Conservation (phyloP, 768 basidiomycete species). For the Amanita polypyramis region DNA sequence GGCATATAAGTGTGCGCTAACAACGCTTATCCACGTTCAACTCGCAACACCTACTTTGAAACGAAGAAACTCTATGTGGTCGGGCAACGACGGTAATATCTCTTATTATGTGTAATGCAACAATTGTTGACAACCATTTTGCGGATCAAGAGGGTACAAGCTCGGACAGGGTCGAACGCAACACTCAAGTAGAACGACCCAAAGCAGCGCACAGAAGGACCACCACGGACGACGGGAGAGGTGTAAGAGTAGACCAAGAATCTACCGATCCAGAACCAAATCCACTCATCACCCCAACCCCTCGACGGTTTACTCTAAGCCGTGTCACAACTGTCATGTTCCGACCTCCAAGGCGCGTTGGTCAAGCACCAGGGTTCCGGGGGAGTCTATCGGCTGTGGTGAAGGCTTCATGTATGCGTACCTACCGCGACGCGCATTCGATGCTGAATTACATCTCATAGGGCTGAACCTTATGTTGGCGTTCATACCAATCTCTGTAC, state of each 20-base stretch:
- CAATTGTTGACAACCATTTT: neutral
- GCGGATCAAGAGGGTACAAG: neutral
- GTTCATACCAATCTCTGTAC: slow-evolving; percentile 2
- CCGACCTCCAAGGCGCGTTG: neutral
- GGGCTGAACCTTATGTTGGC: slow-evolving; percentile 47
- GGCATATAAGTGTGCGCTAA: neutral
- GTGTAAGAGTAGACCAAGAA: neutral
- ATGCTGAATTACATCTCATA: slow-evolving; percentile 15
- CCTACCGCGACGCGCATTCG: neutral
- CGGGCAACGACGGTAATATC: neutral
- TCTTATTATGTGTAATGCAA: neutral
- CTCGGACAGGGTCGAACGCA: neutral
- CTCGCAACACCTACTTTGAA: neutral
- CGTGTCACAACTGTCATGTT: neutral
- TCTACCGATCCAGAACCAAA: neutral
- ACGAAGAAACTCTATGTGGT: neutral
- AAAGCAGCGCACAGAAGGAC: slow-evolving; percentile 1
- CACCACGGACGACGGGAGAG: neutral
- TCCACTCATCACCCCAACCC: neutral
- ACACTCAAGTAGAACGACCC: neutral
- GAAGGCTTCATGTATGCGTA: slow-evolving; percentile 5
- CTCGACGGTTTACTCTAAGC: neutral
- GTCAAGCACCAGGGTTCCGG: slow-evolving; percentile 1
- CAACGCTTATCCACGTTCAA: neutral
- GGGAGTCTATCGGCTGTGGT: neutral